Evolutionary conservation across 805 yeast species (phyloP).

Genomic region (Scheffersomyces spartinae): DNA sequence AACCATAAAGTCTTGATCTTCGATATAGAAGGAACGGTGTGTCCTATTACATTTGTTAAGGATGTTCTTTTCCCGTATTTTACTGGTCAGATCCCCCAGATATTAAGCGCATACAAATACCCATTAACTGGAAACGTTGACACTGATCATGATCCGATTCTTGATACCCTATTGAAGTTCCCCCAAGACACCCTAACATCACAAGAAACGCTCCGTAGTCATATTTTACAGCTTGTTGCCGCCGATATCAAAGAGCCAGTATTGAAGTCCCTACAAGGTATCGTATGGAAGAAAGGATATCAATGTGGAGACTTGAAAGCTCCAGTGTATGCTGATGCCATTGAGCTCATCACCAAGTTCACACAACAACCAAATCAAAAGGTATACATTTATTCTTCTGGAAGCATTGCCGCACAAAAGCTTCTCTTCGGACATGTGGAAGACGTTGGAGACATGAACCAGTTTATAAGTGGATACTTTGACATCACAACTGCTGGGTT

Average conservation of each 20-base stretch:
- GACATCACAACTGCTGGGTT: constrained; percentile 80
- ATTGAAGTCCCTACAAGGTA: constrained; percentile 73
- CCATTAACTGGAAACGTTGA: constrained; percentile 9
- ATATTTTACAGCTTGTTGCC: constrained; percentile 47
- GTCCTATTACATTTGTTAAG: constrained; percentile 84
- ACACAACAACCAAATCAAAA: constrained; percentile 8
- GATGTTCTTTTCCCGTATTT: constrained; percentile 73
- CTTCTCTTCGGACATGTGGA: constrained; percentile 56
- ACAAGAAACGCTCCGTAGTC: constrained; percentile 20
- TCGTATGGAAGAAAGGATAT: constrained; percentile 75
- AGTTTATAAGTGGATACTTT: constrained; percentile 52
- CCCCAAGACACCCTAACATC: constrained; percentile 23
- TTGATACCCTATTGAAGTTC: constrained; percentile 29
- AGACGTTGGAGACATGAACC: constrained; percentile 38
- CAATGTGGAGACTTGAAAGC: constrained; percentile 64
- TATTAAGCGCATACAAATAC: constrained; percentile 9
- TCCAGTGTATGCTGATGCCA: constrained; percentile 68
- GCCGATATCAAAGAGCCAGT: constrained; percentile 68
- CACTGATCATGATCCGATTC: constrained; percentile 16
- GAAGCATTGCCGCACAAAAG: constrained; percentile 80
- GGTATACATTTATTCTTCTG: constrained; percentile 77
- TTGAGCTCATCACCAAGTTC: constrained; percentile 40
- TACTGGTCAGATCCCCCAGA: constrained; percentile 33
- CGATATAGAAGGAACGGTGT: constrained; percentile 89
- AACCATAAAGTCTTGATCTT: no score